Base-by-base conservation (phyloP, 805 yeast genomes). In the Metschnikowia kofuensis region DNA sequence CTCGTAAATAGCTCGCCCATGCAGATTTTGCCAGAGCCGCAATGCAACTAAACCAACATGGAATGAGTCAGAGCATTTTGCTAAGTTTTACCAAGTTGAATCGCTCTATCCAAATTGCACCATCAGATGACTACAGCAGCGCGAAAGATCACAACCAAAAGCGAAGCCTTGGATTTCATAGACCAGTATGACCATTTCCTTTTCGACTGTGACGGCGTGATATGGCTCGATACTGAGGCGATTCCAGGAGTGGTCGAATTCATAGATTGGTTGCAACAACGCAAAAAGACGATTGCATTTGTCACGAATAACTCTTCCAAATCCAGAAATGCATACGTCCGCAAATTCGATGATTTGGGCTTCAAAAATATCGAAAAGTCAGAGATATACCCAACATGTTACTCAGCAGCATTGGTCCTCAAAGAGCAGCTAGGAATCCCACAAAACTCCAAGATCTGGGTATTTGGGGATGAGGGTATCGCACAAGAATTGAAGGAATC, bases 191-290 rank as follows among this genome's bases (percentile, higher is more conserved):
- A 71, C 50, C 66, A 67, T 53, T 71, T 71, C 46, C 57, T 71
- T 7, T 70, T 71, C 55, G 76, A 71, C 46, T 71, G 76, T 45
- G 76, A 71, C 49, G 76, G 76, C 1, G 76, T 71, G 6, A 59
- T 71, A 8, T 71, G 76, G 76, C 62, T 70, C 16, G 75, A 67
- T 41, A 65, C 66, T 27, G 54, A 48, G 15, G 47, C 67, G 38
- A 66, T 71, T 16, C 70, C 72, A 0, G 73, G 73, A 8, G 68
- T 67, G 14, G 47, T 48, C 28, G 63, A 62, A 16, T 55, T 68
- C 15, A 49, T 71, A 13, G 56, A 56, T 31, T 53, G 53, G 39
- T 54, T 71, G 38, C 48, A 55, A 32, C 31, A 47, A 3, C 53
- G 53, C 11, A 57, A 59, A 37, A 71, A 71, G 55, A 53, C 59